These are phyloP conservation scores for Rubus parviflorus DNA, from an alignment of 306 rosid genomes.

Conservation along the genomic window DNA sequence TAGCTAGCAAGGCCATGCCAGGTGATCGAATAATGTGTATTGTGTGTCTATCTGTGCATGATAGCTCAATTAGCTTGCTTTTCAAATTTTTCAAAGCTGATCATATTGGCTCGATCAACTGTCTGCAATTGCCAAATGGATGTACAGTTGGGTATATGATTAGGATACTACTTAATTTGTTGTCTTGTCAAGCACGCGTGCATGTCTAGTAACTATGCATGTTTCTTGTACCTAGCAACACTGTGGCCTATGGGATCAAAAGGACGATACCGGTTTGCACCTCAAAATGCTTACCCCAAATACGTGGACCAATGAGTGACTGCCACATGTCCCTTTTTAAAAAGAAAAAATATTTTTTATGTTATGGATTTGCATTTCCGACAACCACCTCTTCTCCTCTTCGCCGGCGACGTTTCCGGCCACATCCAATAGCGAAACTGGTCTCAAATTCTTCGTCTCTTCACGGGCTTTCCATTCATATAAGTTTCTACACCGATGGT, in stretches of 20 bases:
- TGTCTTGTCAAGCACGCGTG: slow-evolving; percentile 17
- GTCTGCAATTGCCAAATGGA: background rate
- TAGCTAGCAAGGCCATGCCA: background rate
- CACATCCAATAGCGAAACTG: no score
- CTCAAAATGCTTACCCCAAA: no score
- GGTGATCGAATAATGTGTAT: background rate
- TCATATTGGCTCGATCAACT: background rate
- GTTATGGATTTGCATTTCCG: no score
- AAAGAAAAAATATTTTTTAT: no score
- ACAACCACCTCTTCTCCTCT: no score
- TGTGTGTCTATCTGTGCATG: background rate
- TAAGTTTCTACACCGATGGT: no score
- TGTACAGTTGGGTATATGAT: slow-evolving; percentile 16
- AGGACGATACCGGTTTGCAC: no score
- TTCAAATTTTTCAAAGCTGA: background rate
- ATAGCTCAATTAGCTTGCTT: background rate
- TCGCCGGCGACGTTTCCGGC: no score
- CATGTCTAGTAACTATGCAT: background rate
- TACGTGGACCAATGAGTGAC: no score
- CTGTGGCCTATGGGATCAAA: background rate
- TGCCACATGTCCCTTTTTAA: no score
- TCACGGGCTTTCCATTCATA: no score
- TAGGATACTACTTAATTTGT: slow-evolving; percentile 20
- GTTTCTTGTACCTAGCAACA: background rate
- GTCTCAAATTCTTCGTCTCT: no score